Evolutionary conservation across 2,329 filamentous ascomycete genomes (phyloP), one percentile per base, ranked within the genome.

Genomic region (Westerdykella sp.): DNA sequence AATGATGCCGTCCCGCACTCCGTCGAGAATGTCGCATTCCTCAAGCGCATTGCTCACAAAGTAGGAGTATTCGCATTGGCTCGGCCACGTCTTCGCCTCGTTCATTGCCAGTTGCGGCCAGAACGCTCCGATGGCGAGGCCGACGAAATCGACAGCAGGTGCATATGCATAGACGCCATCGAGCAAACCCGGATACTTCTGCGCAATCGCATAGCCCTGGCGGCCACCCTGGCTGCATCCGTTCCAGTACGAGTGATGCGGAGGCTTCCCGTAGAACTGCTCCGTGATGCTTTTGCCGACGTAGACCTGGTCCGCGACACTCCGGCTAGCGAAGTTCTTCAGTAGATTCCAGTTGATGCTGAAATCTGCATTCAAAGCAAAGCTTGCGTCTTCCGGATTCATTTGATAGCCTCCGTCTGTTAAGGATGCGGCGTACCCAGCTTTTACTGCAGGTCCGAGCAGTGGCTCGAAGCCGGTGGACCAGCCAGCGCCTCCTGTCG

Each of bases 241-340:
- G 15, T 56, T 60, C 57, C 59, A 66, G 42, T 66, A 66, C n/a
- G 60, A 63, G 35, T 64, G 59, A 34, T 57, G 53, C 0, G 65
- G 59, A 16, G 52, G 39, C 23, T 51, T 39, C 10, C 60, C 56
- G 45, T 67, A 72, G 46, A 58, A 71, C 14, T 56, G 51, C 16
- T 60, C 47, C 5, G 55, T 56, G 18, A 63, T 49, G 18, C 40
- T 46, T 46, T 70, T 70, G 7, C 60, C 66, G 9, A 71, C 51
- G 21, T 51, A 30, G 12, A 62, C 51, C 37, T 57, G 47, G 18
- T 73, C 70, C 4, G 64, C 55, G 9, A 70, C 31, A n/a, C 66
- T 62, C 0, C 62, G 52, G 0, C 59, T 65, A 0, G 63, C 68
- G 16, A 69, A 66, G 40, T 72, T 67, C 10, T 65, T 54, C 5